These are phyloP conservation scores for Aspergillus eucalypticola DNA, from an alignment of 2,329 filamentous ascomycete species.

Conservation along the genomic window DNA sequence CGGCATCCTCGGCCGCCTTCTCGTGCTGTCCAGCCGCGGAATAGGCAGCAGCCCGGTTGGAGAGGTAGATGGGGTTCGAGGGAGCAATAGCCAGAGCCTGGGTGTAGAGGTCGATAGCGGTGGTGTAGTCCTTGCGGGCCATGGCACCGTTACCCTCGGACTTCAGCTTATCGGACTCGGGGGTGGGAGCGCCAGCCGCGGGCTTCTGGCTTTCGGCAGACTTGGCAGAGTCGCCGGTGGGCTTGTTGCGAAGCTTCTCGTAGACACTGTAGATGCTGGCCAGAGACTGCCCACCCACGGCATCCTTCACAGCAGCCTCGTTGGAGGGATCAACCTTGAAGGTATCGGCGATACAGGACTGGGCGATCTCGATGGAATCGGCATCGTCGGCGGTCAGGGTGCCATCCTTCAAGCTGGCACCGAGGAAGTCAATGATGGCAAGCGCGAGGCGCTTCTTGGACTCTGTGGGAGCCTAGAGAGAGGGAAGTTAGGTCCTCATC, in stretches of 20 bases:
- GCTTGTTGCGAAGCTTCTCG: conserved; percentile 82
- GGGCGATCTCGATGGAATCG: conserved; percentile 90
- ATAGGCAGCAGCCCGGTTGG: conserved; percentile 93
- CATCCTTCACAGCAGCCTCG: conserved; percentile 69
- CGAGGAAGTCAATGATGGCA: conserved; percentile 94
- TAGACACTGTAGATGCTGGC: conserved; percentile 92
- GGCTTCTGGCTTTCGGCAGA: conserved; percentile 39
- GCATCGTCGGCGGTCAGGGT: conserved; percentile 84
- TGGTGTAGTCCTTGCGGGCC: conserved; percentile 84
- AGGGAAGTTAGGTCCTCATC: not conserved
- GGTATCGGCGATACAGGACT: conserved; percentile 89
- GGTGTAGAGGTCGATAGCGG: conserved; percentile 84
- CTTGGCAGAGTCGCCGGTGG: conserved; percentile 46
- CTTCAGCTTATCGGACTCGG: conserved; percentile 86
- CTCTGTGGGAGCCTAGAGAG: conserved; percentile 44
- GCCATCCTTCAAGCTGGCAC: conserved; percentile 79
- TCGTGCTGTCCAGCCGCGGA: conserved; percentile 81
- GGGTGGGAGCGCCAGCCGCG: conserved; percentile 45
- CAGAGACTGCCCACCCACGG: conserved; percentile 83
- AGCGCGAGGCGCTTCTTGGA: conserved; percentile 88
- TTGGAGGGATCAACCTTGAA: conserved; percentile 92
- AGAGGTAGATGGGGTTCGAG: conserved; percentile 91
- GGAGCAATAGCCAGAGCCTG: conserved; percentile 80
- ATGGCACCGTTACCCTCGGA: conserved; percentile 90
- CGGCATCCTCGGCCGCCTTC: conserved; percentile 81